phyloP scores from a whole-genome alignment of 2,329 filamentous ascomycete genomes.

The Cytospora piceicola region DNA sequence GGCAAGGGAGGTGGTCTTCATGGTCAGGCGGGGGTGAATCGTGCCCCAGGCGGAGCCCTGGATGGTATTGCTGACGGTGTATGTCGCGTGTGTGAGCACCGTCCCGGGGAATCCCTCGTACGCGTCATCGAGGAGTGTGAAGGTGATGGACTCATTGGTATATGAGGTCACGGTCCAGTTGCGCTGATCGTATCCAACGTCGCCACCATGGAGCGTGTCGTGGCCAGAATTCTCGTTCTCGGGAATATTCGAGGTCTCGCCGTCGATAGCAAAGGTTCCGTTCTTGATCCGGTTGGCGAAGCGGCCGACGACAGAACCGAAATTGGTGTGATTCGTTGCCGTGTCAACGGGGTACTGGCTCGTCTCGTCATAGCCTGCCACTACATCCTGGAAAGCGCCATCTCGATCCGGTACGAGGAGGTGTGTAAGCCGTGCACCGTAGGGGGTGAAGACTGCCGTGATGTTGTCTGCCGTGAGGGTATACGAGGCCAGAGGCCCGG shows the following conservation, averaged over 20 bases:
- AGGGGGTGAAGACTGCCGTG: constrained; percentile 23
- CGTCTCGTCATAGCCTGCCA: constrained; percentile 23
- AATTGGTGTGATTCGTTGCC: constrained; percentile 20
- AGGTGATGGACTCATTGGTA: constrained; percentile 21
- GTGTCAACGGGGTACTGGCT: constrained; percentile 24
- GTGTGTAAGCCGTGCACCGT: constrained; percentile 25
- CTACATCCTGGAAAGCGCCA: constrained; percentile 18
- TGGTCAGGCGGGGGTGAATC: constrained; percentile 19
- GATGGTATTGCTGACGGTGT: constrained; percentile 23
- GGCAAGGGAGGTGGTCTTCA: constrained; percentile 25
- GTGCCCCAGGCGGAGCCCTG: constrained; percentile 20
- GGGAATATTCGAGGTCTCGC: constrained; percentile 16
- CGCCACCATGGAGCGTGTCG: constrained; percentile 23
- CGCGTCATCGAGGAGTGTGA: constrained; percentile 19
- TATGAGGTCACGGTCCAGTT: constrained; percentile 24
- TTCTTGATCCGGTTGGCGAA: constrained; percentile 26
- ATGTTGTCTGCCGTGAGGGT: constrained; percentile 26
- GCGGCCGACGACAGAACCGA: constrained; percentile 21
- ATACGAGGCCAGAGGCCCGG: constrained; percentile 19
- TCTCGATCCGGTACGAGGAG: constrained; percentile 23
- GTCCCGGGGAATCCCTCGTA: constrained; percentile 22
- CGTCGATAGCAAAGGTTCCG: constrained; percentile 22
- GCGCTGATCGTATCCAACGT: constrained; percentile 20
- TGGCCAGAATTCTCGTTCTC: constrained; percentile 20
- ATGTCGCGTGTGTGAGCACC: constrained; percentile 22